Percentiles rank a stretch among this genome's conserved stretches.
Evolutionary conservation across 306 rosid genomes (phyloP).

Genomic region (Lagenaria siceraria): DNA sequence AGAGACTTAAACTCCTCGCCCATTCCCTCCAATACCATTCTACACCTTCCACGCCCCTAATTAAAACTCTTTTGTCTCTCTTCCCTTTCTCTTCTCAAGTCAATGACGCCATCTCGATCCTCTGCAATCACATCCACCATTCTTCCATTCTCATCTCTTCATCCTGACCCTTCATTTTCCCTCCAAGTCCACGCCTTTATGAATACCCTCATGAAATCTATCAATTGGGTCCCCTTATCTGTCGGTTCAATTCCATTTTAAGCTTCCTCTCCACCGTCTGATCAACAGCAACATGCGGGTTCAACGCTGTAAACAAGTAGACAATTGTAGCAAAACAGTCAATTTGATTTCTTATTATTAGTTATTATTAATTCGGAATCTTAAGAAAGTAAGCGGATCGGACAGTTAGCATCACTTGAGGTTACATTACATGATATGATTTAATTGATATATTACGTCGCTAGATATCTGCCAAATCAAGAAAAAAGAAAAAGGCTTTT

Average conservation of each 20-base stretch:
- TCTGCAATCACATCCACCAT: neutral
- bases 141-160: constrained; percentile 4
- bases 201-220: neutral
- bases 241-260: neutral
- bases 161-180: neutral
- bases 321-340: neutral
- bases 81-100: neutral
- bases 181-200: neutral
- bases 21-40: constrained; percentile 40
- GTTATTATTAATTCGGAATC: neutral
- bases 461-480: neutral
- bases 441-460: neutral
- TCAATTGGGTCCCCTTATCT: neutral
- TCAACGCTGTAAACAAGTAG: neutral
- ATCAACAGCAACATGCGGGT: neutral
- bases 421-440: neutral
- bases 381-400: neutral
- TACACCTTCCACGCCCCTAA: neutral
- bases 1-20: constrained; percentile 31
- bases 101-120: constrained; percentile 8
- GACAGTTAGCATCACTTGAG: neutral
- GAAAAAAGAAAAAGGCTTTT: neutral
- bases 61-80: neutral
- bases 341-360: neutral
- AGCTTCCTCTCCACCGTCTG: neutral